phyloP scores from a whole-genome alignment of 2,329 filamentous ascomycete species.

The Metarhizium sp. region DNA sequence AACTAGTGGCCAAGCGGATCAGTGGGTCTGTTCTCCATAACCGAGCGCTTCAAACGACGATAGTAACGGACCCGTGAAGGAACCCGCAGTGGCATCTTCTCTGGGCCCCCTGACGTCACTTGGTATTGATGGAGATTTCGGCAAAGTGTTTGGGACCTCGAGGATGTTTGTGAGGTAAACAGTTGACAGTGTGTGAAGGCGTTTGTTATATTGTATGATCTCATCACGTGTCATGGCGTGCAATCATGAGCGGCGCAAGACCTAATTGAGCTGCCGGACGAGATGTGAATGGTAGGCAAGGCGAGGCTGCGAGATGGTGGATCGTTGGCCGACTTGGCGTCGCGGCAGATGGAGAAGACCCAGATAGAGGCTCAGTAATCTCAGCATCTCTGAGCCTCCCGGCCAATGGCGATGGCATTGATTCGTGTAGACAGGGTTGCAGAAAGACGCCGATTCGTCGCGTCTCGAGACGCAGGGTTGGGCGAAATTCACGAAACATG shows the following conservation, averaged over 20 bases:
- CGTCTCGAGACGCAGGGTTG: neutral
- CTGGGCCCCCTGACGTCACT: conserved; percentile 2
- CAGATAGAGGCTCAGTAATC: neutral
- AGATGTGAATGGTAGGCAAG: neutral
- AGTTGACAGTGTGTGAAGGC: neutral
- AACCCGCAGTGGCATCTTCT: neutral
- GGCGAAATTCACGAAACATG: neutral
- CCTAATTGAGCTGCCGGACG: neutral
- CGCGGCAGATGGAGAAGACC: neutral
- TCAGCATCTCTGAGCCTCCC: neutral
- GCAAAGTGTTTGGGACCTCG: neutral
- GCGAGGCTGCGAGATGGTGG: conserved; percentile 4
- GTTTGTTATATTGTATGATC: neutral
- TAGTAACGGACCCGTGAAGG: neutral
- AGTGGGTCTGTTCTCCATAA: conserved; percentile 1
- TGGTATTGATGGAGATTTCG: neutral
- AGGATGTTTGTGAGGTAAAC: neutral
- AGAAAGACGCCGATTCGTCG: conserved; percentile 2
- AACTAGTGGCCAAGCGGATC: neutral
- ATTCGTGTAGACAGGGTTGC: neutral
- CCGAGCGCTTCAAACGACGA: neutral
- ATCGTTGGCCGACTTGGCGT: conserved; percentile 4
- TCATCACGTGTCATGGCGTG: conserved; percentile 4
- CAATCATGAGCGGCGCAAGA: neutral
- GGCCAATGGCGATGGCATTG: neutral